Base-by-base conservation (phyloP, 1,284 basidiomycete genomes). In the Tausonia pullulans region DNA sequence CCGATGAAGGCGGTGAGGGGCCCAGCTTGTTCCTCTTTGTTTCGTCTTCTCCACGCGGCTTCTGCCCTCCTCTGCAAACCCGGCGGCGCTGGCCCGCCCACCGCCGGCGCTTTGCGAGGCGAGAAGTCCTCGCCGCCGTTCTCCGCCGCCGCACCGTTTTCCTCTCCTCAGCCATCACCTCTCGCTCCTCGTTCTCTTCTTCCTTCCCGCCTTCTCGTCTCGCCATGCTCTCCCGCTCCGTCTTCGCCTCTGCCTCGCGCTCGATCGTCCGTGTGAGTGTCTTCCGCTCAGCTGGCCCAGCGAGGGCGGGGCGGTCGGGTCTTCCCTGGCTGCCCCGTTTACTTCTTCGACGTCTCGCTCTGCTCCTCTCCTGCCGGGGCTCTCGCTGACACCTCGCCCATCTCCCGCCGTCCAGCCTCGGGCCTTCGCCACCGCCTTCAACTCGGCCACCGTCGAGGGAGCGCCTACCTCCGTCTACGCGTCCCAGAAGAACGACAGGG, bases 401-500 rank as follows among this genome's bases (percentile, higher is more conserved):
- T 27, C 27, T 27, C 27, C 27, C 27, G 27, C 27, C 27, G 1
- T 27, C 27, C 41, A 45, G 55, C 16, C 69, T 52, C 72, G 75
- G 63, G 69, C 68, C 57, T 72, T 71, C 69, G 69, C 73, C 67
- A 74, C 75, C 60, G 74, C 76, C 58, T 75, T 73, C 73, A 69
- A 72, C 57, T 73, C 71, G n/a, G 69, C 74, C 3, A 72, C 72
- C 53, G 63, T 60, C 14, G 53, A 64, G 63, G 62, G 62, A 16
- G 78, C 84, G 67, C 85, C 90, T 52, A 92, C 90, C 62, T 88
- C 89, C 72, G 84, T 85, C 69, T 95, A 91, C 78, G 84, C 87
- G 77, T 89, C 88, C 68, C 83, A 90, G 81, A 94, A 93, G 81
- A 86, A 84, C 72, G 78, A 83, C 73, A 87, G 88, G 75, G 91